These are phyloP conservation scores for Truncatella angustata DNA, from an alignment of 2,329 filamentous ascomycete species.

Conservation along the genomic window DNA sequence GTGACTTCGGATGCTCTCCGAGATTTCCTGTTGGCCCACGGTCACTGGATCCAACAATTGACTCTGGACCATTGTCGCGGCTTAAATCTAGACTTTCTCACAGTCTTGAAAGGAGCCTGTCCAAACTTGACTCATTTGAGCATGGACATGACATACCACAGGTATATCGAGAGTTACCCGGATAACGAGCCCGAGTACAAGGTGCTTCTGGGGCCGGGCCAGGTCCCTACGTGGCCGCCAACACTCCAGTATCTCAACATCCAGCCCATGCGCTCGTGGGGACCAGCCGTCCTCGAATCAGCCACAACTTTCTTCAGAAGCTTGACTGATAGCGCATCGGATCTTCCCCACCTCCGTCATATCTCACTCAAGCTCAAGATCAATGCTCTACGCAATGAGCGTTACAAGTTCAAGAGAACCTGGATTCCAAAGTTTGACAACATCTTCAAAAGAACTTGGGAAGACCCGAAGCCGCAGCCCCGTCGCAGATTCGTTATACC, in stretches of 20 bases:
- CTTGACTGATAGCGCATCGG: constrained; percentile 67
- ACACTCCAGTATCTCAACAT: constrained; percentile 71
- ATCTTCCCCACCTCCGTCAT: constrained; percentile 65
- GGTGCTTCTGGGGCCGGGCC: constrained; percentile 57
- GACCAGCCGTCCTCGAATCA: constrained; percentile 43
- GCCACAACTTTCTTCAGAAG: constrained; percentile 79
- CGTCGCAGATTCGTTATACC: not conserved
- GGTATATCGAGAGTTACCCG: constrained; percentile 62
- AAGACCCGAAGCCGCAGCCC: constrained; percentile 15
- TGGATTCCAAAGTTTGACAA: constrained; percentile 72
- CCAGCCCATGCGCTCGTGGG: constrained; percentile 74
- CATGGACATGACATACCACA: constrained; percentile 79
- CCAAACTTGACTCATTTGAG: constrained; percentile 68
- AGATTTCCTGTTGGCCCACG: constrained; percentile 65
- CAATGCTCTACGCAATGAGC: constrained; percentile 76
- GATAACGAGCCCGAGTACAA: constrained; percentile 77
- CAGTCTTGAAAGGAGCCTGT: constrained; percentile 63
- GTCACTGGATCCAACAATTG: constrained; percentile 64
- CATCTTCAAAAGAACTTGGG: constrained; percentile 49
- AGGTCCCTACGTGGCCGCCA: constrained; percentile 76
- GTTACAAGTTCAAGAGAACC: constrained; percentile 73
- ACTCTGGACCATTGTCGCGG: constrained; percentile 76
- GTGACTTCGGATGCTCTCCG: constrained; percentile 66
- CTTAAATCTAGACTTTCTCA: constrained; percentile 73
- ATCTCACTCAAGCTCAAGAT: constrained; percentile 76